Evolutionary conservation across 208 protist species (phyloP), one percentile per base, ranked within the genome.

Genomic region (Leishmania braziliensis): DNA sequence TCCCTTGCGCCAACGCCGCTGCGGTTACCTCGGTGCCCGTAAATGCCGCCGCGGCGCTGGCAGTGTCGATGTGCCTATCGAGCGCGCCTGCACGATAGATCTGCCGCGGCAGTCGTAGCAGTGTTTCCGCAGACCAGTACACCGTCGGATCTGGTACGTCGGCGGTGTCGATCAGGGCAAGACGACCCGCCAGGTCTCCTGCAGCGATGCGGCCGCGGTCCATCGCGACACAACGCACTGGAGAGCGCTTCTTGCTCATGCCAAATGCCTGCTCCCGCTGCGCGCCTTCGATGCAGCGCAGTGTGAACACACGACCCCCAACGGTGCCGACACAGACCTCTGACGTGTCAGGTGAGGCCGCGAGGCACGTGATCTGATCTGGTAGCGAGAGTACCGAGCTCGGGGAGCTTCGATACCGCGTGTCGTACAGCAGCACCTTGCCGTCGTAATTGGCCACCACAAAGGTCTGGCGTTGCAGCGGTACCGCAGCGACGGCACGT

Each of bases 361-460:
- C 66, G 56, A 92, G 46, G 60, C 78, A 85, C 4, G 84, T 91
- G 62, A 94, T 90, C 71, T 94, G 90, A 73, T 94, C 90, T 14
- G 89, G 87, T 33, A 94, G 43, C n/a, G 86, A 84, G 18, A 94
- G 79, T 39, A 94, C 69, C n/a, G 75, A 74, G 36, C 53, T 79
- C 12, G 88, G 77, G 23, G 53, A 51, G 48, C 54, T n/a, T 60
- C 88, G 56, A 39, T 76, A 62, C 33, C 90, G 86, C 29, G 80
- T 83, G 81, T 94, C 90, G 77, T 92, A 92, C 5, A 94, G 79
- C 8, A 94, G 77, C 66, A 90, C 90, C 80, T 91, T 92, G 43
- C 90, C 90, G 69, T 94, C 90, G 88, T 92, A 94, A 75, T 91
- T 90, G 9, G 90, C 88, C 39, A 92, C 89, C 0, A 75, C 87